phyloP scores from a whole-genome alignment of 1,284 basidiomycete genomes.

The Cryptococcus deneoformans region DNA sequence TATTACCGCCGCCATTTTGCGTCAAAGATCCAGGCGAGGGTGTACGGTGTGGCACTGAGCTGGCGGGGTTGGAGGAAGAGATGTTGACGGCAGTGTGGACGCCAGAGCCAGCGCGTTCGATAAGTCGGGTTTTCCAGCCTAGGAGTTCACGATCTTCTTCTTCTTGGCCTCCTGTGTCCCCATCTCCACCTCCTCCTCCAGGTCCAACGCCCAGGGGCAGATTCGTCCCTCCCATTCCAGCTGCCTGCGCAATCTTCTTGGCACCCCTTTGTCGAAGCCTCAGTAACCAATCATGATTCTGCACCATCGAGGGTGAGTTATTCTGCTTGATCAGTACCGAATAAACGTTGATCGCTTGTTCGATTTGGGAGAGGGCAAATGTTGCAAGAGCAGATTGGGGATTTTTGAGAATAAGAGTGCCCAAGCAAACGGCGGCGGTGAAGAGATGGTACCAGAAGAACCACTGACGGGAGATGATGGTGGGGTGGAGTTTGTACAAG shows the following conservation, averaged over 20 bases:
- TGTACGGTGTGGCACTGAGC: background rate
- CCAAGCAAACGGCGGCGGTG: constrained; percentile 32
- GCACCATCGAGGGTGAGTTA: constrained; percentile 16
- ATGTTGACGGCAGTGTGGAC: constrained; percentile 15
- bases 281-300: constrained; percentile 30
- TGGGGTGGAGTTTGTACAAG: constrained; percentile 25
- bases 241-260: constrained; percentile 8
- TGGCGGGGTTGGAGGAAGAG: background rate
- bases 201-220: background rate
- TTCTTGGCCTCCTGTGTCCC: background rate
- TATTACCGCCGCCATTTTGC: background rate
- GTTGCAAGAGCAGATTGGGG: constrained; percentile 24
- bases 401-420: constrained; percentile 25
- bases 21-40: background rate
- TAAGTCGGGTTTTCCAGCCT: constrained; percentile 29
- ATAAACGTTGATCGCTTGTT: constrained; percentile 24
- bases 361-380: constrained; percentile 25
- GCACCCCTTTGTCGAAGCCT: constrained; percentile 18
- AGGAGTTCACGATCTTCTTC: constrained; percentile 25
- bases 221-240: background rate
- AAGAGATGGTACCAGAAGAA: constrained; percentile 37
- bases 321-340: constrained; percentile 18
- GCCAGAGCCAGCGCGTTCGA: constrained; percentile 19
- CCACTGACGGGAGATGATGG: constrained; percentile 30
- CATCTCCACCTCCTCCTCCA: background rate